Evolutionary conservation across 345 rosid species (phyloP).

Genomic region (Eucalyptus viminalis): DNA sequence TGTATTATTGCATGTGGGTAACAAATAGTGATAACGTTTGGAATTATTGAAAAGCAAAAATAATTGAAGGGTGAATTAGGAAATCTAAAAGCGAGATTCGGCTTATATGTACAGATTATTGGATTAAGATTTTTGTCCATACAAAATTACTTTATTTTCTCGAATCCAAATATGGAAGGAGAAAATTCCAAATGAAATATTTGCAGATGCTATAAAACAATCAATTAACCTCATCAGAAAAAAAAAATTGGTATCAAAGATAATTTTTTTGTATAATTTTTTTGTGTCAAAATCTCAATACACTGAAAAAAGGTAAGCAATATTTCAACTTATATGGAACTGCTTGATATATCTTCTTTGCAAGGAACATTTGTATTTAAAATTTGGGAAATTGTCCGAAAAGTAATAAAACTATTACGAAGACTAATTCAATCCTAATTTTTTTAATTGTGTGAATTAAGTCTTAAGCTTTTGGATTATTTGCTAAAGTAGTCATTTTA

Average conservation of each 20-base stretch:
- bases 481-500: too few relatives aligned
- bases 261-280: too few relatives aligned
- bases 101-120: background rate
- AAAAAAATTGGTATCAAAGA: background rate
- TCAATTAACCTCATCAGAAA: background rate
- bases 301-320: too few relatives aligned
- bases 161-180: background rate
- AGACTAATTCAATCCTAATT: fast-evolving
- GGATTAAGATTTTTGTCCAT: background rate
- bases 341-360: background rate
- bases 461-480: fast-evolving
- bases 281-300: too few relatives aligned
- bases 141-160: background rate
- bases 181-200: background rate
- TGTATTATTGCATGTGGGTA: background rate
- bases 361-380: background rate
- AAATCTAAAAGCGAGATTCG: background rate
- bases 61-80: background rate
- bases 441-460: too few relatives aligned
- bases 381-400: fast-evolving
- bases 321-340: background rate
- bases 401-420: too few relatives aligned
- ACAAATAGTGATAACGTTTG: background rate
- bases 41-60: background rate
- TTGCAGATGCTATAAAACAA: background rate